Conservation (phyloP, 768 basidiomycete species). For the Kwoniella bestiolae region DNA sequence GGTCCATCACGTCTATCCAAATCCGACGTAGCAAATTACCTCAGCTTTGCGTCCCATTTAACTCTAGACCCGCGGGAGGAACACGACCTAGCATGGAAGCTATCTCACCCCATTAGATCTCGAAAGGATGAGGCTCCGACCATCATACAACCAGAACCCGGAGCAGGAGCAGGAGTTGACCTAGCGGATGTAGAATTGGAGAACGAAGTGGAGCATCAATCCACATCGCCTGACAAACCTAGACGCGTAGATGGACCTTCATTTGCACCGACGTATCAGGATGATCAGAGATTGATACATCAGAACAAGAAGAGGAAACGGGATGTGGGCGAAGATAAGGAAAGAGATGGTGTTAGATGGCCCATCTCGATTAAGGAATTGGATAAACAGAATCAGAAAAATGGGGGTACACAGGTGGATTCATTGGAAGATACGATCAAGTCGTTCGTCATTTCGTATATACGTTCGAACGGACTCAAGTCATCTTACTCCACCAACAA, state of each 20-base stretch:
- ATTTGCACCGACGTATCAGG: slow-evolving; percentile 16
- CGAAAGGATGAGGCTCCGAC: no score
- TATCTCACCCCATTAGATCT: background rate
- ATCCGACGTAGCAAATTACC: background rate
- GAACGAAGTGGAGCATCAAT: background rate
- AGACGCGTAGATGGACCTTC: slow-evolving; percentile 15
- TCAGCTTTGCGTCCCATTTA: background rate
- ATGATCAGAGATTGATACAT: background rate
- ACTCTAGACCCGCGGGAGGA: background rate
- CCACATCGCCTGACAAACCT: background rate
- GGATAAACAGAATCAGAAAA: background rate
- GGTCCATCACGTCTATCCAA: background rate
- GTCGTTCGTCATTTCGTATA: slow-evolving; percentile 23
- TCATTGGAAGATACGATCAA: slow-evolving; percentile 20
- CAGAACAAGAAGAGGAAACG: background rate
- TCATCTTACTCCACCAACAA: background rate
- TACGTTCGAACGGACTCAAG: slow-evolving; percentile 17
- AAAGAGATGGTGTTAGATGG: slow-evolving; percentile 12
- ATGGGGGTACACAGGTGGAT: background rate
- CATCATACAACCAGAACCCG: no score
- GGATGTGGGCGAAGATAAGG: background rate
- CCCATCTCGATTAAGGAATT: slow-evolving; percentile 12
- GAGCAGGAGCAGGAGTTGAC: no score
- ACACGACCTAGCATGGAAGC: background rate
- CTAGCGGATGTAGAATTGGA: background rate